A percentile compares a stretch with the other conserved stretches of the same genome.
Conservation (phyloP, 1,284 basidiomycete species). For the Moesziomyces sp. region DNA sequence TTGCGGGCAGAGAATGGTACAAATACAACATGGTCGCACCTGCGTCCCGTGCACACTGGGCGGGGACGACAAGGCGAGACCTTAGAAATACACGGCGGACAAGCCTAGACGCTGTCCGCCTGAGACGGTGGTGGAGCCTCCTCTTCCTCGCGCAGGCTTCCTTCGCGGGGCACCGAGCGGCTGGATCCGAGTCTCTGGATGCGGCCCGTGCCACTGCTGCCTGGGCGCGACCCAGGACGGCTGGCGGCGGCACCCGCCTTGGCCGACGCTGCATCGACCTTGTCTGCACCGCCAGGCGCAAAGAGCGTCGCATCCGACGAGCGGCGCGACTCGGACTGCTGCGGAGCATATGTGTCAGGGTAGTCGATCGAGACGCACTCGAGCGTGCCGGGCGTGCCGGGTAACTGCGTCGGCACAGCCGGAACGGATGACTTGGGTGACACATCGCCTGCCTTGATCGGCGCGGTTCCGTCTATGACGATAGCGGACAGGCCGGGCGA, state of each 20-base stretch:
- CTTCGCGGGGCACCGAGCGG: conserved; percentile 30
- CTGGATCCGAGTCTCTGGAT: conserved; percentile 38
- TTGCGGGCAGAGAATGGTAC: conserved; percentile 7
- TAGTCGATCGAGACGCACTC: conserved; percentile 26
- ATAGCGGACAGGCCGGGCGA: conserved; percentile 11
- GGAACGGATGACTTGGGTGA: conserved; percentile 16
- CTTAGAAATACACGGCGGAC: conserved; percentile 20
- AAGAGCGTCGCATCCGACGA: conserved; percentile 48
- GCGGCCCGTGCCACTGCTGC: conserved; percentile 30
- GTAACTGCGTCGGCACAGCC: conserved; percentile 2
- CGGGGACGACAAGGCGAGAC: not conserved
- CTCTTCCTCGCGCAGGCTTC: conserved; percentile 32
- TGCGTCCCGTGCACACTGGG: too few species aligned
- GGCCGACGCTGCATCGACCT: conserved; percentile 8
- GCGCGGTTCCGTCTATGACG: conserved; percentile 9
- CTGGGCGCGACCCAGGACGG: conserved; percentile 26
- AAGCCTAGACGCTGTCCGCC: conserved; percentile 4
- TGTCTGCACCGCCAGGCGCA: conserved; percentile 16
- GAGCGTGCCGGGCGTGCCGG: conserved; percentile 7
- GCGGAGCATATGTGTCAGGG: conserved; percentile 16
- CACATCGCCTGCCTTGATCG: conserved; percentile 12
- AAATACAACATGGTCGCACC: conserved; percentile 22
- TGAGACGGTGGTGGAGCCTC: conserved; percentile 10
- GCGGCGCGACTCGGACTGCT: conserved; percentile 37
- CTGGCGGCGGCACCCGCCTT: conserved; percentile 8